Evolutionary conservation across 768 basidiomycete genomes (phyloP), one percentile per base, ranked within the genome.

Genomic region (Lactarius quietus): DNA sequence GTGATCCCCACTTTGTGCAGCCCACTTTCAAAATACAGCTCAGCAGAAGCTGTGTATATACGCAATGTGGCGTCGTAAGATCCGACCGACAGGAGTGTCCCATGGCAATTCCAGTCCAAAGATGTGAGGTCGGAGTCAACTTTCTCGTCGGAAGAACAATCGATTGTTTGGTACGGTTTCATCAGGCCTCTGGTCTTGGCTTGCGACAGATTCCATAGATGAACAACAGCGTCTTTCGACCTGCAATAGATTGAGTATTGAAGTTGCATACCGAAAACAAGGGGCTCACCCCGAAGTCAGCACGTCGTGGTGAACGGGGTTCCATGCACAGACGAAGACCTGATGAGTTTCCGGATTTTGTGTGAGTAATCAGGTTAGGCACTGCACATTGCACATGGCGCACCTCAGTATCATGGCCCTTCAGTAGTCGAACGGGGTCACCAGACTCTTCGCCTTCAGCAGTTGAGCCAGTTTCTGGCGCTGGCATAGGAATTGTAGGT

Each of bases 321-420:
- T 93, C 81, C 89, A 93, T 5, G 87, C 84, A 62, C 89, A 90
- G 7, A 90, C 86, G 61, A 92, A 93, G 8, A 93, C 89, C 90
- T 92, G 39, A 33, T 28, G 14, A 8, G 33, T 8, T 41, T 33
- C 31, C 35, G 54, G 26, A 33, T 31, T 62, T n/a, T 36, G 29
- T 60, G 33, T 61, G 45, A 66, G 36, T 26, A 29, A 33, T 53
- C 28, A 56, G 43, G 55, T 55, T 23, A 56, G 52, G 23, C 17
- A 5, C 26, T 5, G 29, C 38, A n/a, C n/a, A n/a, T n/a, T n/a
- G n/a, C n/a, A 55, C 61, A 26, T 51, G 26, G 61, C 66, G 52
- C 18, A 71, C 67, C 65, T 72, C 70, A 45, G 43, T 73, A 64
- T 82, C 81, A 69, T 92, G 90, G n/a, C 81, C 84, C 33, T 65